Percentiles rank a stretch among this genome's conserved stretches.
phyloP scores from a whole-genome alignment of 139 green algal genomes.

The Micromonas commoda region DNA sequence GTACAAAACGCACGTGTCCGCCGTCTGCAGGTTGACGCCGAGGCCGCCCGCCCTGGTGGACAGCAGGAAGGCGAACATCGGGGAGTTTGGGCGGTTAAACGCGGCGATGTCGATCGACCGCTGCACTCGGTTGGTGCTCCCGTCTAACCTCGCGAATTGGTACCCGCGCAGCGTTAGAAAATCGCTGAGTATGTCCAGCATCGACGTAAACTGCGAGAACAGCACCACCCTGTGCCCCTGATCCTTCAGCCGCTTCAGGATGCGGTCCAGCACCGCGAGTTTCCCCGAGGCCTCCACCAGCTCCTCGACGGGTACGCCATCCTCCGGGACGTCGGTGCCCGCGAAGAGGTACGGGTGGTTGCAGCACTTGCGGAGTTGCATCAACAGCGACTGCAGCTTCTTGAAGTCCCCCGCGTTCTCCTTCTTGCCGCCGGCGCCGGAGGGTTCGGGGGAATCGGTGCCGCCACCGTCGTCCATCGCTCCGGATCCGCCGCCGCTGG shows the following conservation, averaged over 20 bases:
- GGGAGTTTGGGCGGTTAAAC: constrained; percentile 38
- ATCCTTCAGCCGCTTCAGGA: constrained; percentile 41
- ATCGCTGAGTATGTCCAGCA: constrained; percentile 55
- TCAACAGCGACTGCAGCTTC: constrained; percentile 96
- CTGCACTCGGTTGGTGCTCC: constrained; percentile 36
- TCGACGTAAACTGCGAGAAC: constrained; percentile 51
- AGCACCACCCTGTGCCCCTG: constrained; percentile 48
- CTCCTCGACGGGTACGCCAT: constrained; percentile 73
- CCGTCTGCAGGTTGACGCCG: constrained; percentile 51
- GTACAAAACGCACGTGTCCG: constrained; percentile 52
- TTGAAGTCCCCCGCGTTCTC: constrained; percentile 57
- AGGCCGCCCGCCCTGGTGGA: constrained; percentile 47
- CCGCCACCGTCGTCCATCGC: background rate
- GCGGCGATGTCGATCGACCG: constrained; percentile 41
- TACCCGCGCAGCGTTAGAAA: constrained; percentile 27
- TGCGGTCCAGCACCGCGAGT: constrained; percentile 41
- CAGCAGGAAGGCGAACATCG: constrained; percentile 38
- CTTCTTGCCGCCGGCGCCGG: constrained; percentile 8
- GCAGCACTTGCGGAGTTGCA: constrained; percentile 98
- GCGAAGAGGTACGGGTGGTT: constrained; percentile 94
- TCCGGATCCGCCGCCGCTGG: constrained; percentile 5
- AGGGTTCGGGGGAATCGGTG: background rate
- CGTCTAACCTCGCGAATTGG: constrained; percentile 40
- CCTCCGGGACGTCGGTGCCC: constrained; percentile 56
- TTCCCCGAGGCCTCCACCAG: constrained; percentile 43